Percentiles rank a stretch among this genome's conserved stretches.
Conservation (phyloP, 2,329 filamentous ascomycete genomes). For the Diatrype stigma region DNA sequence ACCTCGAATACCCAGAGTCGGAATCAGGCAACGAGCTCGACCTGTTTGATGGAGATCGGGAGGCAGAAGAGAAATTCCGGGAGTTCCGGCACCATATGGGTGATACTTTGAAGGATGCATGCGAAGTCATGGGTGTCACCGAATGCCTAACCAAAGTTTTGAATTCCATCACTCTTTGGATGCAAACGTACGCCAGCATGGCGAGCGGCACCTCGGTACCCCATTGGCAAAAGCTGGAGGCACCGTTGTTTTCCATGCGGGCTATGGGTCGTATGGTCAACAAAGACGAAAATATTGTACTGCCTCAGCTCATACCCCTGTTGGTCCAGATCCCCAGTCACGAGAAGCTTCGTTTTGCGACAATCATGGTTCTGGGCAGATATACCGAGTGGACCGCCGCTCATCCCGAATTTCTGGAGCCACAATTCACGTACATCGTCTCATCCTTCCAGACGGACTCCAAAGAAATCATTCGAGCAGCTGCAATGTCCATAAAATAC, state of each 20-base stretch:
- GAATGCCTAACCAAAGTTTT: constrained; percentile 90
- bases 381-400: constrained; percentile 98
- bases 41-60: constrained; percentile 90
- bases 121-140: constrained; percentile 89
- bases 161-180: constrained; percentile 82
- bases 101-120: constrained; percentile 94
- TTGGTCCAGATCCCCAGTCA: constrained; percentile 93
- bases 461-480: constrained; percentile 84
- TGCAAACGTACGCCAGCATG: constrained; percentile 72
- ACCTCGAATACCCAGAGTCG: constrained; percentile 79
- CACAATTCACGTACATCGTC: constrained; percentile 94
- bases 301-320: constrained; percentile 88
- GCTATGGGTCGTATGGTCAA: constrained; percentile 97
- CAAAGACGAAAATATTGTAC: constrained; percentile 77
- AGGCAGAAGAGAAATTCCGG: constrained; percentile 94
- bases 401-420: constrained; percentile 86
- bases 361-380: constrained; percentile 92
- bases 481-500: constrained; percentile 92
- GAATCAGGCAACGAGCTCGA: constrained; percentile 73
- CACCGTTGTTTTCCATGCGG: constrained; percentile 89
- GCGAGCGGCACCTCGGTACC: constrained; percentile 73
- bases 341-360: constrained; percentile 96
- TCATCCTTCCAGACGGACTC: constrained; percentile 85
- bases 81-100: constrained; percentile 97
- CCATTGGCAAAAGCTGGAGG: constrained; percentile 94